Evolutionary conservation across 345 rosid genomes (phyloP), one percentile per base, ranked within the genome.

Genomic region (Populus pruinosa): DNA sequence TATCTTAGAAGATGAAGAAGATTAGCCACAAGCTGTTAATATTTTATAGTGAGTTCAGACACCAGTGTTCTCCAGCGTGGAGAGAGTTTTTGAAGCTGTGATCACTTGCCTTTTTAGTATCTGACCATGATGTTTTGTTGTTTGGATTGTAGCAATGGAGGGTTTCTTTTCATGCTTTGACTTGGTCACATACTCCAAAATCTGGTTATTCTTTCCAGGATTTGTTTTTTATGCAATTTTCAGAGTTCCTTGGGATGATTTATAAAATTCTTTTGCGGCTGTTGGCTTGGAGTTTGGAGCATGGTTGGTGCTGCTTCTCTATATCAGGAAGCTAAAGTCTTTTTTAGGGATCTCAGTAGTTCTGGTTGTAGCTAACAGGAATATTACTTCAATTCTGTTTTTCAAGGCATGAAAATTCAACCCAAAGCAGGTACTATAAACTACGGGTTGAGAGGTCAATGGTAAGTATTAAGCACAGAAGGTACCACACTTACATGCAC

Each of bases 401-500:
- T 44, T 59, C 64, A 59, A 23, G 64, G 18, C 29, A 73, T 76
- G 12, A 43, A 69, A 61, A 43, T 69, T 5, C 53, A 13, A 49
- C 21, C 23, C 18, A 8, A 5, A 27, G 70, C 74, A 21, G 6
- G 56, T 16, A 63, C 25, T 62, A 65, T 63, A 55, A 67, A 16
- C 13, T 43, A n/a, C 29, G 0, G 27, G 29, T 2, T n/a, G 16
- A 23, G 23, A 59, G 13, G 64, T 59, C 14, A n/a, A 6, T 59
- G 64, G 12, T 12, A 59, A 23, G 64, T 11, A 59, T 59, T 23
- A 59, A 10, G 64, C 29, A 59, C 63, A 59, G 2, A 59, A 27
- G 13, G 16, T 25, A 74, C 23, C 33, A 38, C 25, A 78, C 99
- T 88, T 85, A 91, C 98, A 85, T 90, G 99, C 75, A 96, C 91